Conservation (phyloP, 805 yeast species). For the Metschnikowia hibisci region DNA sequence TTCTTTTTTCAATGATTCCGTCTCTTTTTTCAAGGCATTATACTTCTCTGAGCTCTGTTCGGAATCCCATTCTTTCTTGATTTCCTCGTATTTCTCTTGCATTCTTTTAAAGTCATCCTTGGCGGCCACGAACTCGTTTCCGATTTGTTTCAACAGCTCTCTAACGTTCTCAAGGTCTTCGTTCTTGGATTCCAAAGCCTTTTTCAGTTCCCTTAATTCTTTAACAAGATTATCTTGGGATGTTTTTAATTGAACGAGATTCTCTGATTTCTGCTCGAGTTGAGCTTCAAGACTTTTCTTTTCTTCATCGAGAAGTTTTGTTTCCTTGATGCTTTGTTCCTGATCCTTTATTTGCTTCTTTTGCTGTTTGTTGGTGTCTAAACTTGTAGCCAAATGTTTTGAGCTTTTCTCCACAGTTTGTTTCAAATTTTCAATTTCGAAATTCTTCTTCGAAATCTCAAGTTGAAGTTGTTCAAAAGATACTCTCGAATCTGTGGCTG, state of each 20-base stretch:
- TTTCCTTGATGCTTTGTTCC: not conserved
- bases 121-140: conserved; percentile 73
- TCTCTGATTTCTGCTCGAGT: conserved; percentile 9
- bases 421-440: conserved; percentile 2
- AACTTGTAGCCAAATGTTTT: conserved; percentile 13
- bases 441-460: not conserved
- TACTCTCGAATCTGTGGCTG: too few relatives aligned
- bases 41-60: not conserved
- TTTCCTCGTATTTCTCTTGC: conserved; percentile 13
- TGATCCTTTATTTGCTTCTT: not conserved
- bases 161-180: conserved; percentile 68
- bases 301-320: not conserved
- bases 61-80: conserved; percentile 18
- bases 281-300: conserved; percentile 6
- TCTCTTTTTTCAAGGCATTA: not conserved
- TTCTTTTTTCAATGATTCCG: not conserved
- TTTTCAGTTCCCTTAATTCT: conserved; percentile 22
- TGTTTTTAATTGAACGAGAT: conserved; percentile 12
- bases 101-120: conserved; percentile 44
- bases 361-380: not conserved
- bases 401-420: conserved; percentile 4
- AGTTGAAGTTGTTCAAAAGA: too few relatives aligned
- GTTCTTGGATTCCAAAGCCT: conserved; percentile 19
- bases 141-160: conserved; percentile 74
- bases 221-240: conserved; percentile 8